A percentile compares a stretch with the other conserved stretches of the same genome.
Conservation (phyloP, 2,329 filamentous ascomycete species). For the Stagonosporopsis rhizophila region DNA sequence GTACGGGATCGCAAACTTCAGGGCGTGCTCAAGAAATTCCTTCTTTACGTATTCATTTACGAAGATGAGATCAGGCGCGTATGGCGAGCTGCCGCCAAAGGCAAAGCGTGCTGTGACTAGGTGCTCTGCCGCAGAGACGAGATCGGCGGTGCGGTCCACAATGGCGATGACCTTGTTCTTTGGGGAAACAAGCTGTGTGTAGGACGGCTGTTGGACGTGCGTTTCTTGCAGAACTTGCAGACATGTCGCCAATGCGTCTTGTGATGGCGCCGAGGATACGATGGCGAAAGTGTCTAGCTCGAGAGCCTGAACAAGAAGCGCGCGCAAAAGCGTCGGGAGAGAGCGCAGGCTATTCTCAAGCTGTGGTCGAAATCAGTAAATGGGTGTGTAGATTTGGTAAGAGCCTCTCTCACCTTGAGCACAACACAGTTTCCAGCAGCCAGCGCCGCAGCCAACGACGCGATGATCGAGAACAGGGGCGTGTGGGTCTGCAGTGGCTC, state of each 20-base stretch:
- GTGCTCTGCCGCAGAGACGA: slow-evolving; percentile 60
- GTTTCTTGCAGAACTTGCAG: slow-evolving; percentile 47
- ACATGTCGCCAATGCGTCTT: slow-evolving; percentile 30
- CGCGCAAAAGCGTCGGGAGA: slow-evolving; percentile 47
- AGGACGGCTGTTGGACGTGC: slow-evolving; percentile 14
- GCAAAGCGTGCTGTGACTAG: slow-evolving; percentile 63
- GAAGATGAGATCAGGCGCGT: slow-evolving; percentile 67
- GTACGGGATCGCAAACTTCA: slow-evolving; percentile 48
- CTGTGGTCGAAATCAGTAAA: slow-evolving; percentile 25
- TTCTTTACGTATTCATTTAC: slow-evolving; percentile 70
- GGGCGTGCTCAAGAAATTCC: slow-evolving; percentile 60
- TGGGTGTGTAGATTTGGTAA: background rate
- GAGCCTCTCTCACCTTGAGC: slow-evolving; percentile 53
- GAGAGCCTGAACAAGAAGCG: slow-evolving; percentile 50
- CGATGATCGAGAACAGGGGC: slow-evolving; percentile 51
- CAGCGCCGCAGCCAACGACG: slow-evolving; percentile 54
- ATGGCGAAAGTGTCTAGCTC: slow-evolving; percentile 60
- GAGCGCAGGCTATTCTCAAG: slow-evolving; percentile 52
- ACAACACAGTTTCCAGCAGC: slow-evolving; percentile 61
- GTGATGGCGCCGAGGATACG: slow-evolving; percentile 43
- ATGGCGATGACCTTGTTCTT: slow-evolving; percentile 58
- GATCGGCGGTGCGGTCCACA: slow-evolving; percentile 66
- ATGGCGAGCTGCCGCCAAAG: slow-evolving; percentile 64
- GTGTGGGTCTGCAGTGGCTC: slow-evolving; percentile 56
- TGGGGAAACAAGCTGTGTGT: slow-evolving; percentile 47